A percentile compares a stretch with the other conserved stretches of the same genome.
These are phyloP conservation scores for Pelargonium nanum DNA, from an alignment of 345 rosid genomes.

Conservation along the genomic window DNA sequence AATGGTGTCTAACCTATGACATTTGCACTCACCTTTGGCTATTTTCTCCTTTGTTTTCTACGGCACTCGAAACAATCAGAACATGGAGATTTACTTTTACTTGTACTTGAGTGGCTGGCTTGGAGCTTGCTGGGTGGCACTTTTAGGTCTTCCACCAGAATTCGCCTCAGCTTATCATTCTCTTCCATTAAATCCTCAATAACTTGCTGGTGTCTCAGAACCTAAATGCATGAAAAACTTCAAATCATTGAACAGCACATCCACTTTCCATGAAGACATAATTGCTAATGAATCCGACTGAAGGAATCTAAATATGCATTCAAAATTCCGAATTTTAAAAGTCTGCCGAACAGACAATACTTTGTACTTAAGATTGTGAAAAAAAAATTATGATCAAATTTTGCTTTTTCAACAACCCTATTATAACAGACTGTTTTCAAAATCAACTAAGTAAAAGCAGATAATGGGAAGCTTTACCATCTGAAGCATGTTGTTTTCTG, in stretches of 20 bases:
- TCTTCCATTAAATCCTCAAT: conserved; percentile 72
- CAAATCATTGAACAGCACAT: background rate
- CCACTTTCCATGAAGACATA: no score
- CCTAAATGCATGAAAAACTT: conserved; percentile 21
- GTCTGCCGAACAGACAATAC: no score
- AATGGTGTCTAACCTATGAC: no score
- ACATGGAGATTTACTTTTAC: conserved; percentile 35
- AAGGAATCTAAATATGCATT: no score
- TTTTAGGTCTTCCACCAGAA: conserved; percentile 72
- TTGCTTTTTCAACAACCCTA: background rate
- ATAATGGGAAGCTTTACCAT: conserved; percentile 44
- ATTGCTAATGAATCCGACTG: no score
- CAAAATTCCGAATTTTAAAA: no score
- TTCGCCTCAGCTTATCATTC: conserved; percentile 61
- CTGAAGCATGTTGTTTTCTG: conserved; percentile 73
- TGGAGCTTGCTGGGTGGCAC: conserved; percentile 58
- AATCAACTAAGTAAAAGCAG: conserved; percentile 2
- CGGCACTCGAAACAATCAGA: conserved; percentile 76
- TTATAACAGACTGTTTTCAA: background rate
- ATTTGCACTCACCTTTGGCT: background rate
- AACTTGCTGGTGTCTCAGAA: conserved; percentile 69
- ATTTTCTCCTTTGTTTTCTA: conserved; percentile 68
- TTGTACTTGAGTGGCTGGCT: conserved; percentile 21
- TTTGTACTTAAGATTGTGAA: no score
- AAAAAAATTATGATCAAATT: background rate